Evolutionary conservation across 306 rosid genomes (phyloP), one percentile per base, ranked within the genome.

Genomic region (Prunus campanulata): DNA sequence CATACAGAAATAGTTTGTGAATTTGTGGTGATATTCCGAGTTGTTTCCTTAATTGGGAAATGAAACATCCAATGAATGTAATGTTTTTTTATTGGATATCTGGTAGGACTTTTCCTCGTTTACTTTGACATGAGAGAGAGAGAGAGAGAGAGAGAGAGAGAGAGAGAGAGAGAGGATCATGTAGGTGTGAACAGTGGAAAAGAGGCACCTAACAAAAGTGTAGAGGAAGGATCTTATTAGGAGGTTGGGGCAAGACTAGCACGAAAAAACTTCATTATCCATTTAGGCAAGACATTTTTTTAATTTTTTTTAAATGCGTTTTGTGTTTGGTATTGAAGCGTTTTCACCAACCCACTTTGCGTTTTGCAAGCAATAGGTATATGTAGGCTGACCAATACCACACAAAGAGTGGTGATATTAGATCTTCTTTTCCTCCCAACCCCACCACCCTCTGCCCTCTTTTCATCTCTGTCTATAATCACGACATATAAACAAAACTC

Each of bases 281-380:
- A 27, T 25, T 60, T 59, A 47, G 46, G 57, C 25, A 44, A 42
- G 5, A 5, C 18, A 13, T 27, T 65, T 35, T 32, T 18, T 1
- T 8, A 16, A 25, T 25, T 19, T 4, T 19, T 65, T 32, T 66
- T 19, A 9, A 15, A 27, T 39, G 11, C 13, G 3, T 39, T 63
- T 47, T 7, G 32, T 47, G 77, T 74, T 61, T 74, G 77, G 77
- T 74, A 12, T 29, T 11, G 27, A 70, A 74, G 77, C 69, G 60
- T 74, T 61, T 27, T 60, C 77, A 74, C 57, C 77, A 46, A 61
- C 77, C 77, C 77, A 27, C 77, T 61, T 1, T 47, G 20, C 56
- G 64, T 74, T 18, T 61, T 47, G 46, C 47, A 60, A 47, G 29
- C 57, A 46, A 61, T 14, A 60, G 2, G 11, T 15, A 32, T 8